These are phyloP conservation scores for Microdochium trichocladiopsis DNA, from an alignment of 2,329 filamentous ascomycete species.

Conservation along the genomic window DNA sequence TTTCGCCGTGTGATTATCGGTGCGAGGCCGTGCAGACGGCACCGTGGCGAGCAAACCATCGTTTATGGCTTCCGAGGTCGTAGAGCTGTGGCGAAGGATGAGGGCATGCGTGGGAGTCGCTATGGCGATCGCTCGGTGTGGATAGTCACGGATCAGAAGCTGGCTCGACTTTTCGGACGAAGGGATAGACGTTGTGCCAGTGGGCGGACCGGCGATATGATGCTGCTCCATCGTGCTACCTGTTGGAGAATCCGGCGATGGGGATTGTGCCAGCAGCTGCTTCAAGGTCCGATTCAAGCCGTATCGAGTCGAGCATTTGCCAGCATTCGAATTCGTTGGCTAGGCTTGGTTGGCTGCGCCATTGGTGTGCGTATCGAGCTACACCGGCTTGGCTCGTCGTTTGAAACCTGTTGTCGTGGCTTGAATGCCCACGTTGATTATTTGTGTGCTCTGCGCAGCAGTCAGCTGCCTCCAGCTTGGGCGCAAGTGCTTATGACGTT, in stretches of 20 bases:
- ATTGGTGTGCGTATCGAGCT: no score
- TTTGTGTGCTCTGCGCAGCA: no score
- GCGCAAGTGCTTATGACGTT: no score
- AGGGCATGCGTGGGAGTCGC: slow-evolving; percentile 73
- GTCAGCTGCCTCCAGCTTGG: no score
- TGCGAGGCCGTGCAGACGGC: slow-evolving; percentile 35
- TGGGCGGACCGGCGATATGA: not conserved
- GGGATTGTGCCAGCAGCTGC: not conserved
- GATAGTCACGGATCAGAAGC: slow-evolving; percentile 79
- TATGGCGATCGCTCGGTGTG: slow-evolving; percentile 81
- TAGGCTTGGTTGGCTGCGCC: no score
- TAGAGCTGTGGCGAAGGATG: slow-evolving; percentile 72
- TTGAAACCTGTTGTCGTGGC: no score
- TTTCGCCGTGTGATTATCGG: slow-evolving; percentile 40
- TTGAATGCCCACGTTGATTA: no score
- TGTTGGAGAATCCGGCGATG: not conserved
- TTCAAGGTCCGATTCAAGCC: not conserved
- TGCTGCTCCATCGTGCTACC: not conserved
- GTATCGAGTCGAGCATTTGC: not conserved
- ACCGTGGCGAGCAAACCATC: slow-evolving; percentile 54
- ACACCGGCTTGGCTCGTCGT: no score
- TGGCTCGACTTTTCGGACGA: slow-evolving; percentile 58
- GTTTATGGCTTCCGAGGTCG: slow-evolving; percentile 49
- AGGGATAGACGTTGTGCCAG: not conserved
- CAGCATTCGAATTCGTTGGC: no score